Evolutionary conservation across 164 flowering plant genomes (phyloP), one percentile per base, ranked within the genome.

Genomic region (Kingdonia uniflora): DNA sequence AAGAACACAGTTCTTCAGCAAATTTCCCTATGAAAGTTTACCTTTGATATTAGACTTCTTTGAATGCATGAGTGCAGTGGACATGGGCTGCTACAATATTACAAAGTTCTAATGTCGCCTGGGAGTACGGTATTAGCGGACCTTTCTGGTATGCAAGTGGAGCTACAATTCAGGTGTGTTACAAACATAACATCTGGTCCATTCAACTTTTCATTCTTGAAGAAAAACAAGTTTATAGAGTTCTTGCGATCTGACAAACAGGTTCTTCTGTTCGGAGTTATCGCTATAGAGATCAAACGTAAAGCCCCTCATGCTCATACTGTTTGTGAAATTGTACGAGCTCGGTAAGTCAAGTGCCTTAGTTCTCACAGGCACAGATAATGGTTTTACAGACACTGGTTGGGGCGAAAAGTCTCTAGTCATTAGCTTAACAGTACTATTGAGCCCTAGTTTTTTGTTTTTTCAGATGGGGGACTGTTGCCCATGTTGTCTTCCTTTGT

Each of bases 91-190:
- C 98, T 11, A 91, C 98, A 17, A 91, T 91, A 59, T 65, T 91
- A 68, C 98, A 91, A 72, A 91, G 98, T 54, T 91, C 98, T 7
- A 91, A 91, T 68, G 96, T 91, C 14, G 92, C 98, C 15, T 91
- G 96, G 98, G 67, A 87, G 68, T 91, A 91, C 67, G 98, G 98
- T 49, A 54, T 91, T 22, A 91, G 98, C 41, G 96, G 98, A 6
- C 98, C 97, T 16, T 91, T 91, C 60, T 91, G 97, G 97, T 91
- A 91, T 60, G 97, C 97, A 0, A 91, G 95, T 62, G 97, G 97
- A 2, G 96, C 97, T 19, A 81, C 97, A 26, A 80, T 91, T 38
- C 96, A 87, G 95, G 97, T 75, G 55, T 47, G 66, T 62, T 14
- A 23, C 1, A 6, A 23, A 8, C 45, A 6, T 17, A 29, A 14